Evolutionary conservation across 805 yeast species (phyloP), one percentile per base, ranked within the genome.

Genomic region (Zygosaccharomyces rouxii): DNA sequence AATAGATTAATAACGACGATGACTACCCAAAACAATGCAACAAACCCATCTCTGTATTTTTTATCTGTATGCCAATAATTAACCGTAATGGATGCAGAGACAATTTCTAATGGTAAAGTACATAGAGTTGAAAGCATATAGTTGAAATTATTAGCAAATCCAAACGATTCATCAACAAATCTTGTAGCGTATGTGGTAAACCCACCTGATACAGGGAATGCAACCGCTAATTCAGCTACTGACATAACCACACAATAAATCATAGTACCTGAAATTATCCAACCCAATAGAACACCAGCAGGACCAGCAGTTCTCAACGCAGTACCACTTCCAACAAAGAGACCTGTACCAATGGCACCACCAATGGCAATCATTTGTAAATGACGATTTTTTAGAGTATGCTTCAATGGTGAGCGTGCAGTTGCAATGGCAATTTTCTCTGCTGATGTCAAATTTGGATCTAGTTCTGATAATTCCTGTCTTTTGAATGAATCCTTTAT

Each of bases 281-380:
- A 76, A 55, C 82, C 82, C 38, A 80, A 73, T 49, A 80, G 60
- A 14, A 81, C 58, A 46, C 80, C 76, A 3, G 83, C 88, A 14
- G 89, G 87, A 38, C 89, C 89, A 55, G 84, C 86, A 33, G 80
- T 75, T 44, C 74, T 58, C 52, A 84, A 68, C 3, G 85, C 79
- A 9, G 70, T 69, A 53, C 88, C 89, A 22, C 86, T 76, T 59
- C 88, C 87, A 44, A 86, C 83, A 55, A 86, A 80, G 48, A 86
- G 70, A 64, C 92, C 95, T 28, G 87, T 81, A 64, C 89, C 88
- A 54, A 83, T 80, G 52, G 83, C 75, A 56, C 87, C 86, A 51
- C 86, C 89, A 47, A 83, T 74, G 35, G 88, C 83, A 52, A 82
- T 78, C 82, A 82, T 78, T 63, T 80, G 84, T 69, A 70, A 71